Evolutionary conservation across 805 yeast genomes (phyloP), one percentile per base, ranked within the genome.

Genomic region (Pichia deserticola): DNA sequence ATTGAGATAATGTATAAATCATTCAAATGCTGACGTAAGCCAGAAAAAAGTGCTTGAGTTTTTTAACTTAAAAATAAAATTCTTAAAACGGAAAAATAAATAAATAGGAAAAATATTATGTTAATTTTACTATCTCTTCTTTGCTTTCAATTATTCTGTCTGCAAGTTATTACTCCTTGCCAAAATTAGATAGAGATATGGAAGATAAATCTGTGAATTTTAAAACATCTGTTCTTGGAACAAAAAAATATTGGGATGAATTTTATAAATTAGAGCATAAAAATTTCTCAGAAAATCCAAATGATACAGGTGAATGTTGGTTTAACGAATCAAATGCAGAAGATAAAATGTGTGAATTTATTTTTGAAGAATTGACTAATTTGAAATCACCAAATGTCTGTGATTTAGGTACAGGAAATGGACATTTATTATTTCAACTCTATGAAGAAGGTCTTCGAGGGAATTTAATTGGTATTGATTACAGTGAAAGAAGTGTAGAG

Each of bases 321-420:
- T 93, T 93, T 66, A 82, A 86, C 56, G 99, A 93, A 60, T 84
- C 86, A n/a, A 89, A 85, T 60, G 98, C 99, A 0, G 98, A 92
- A 61, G 75, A 73, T 51, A 84, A 81, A 61, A 84, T 93, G 81
- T 74, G 86, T n/a, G 79, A 79, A 44, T 90, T 84, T 59, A 63
- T 92, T 7, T 67, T 73, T 15, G 45, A 48, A 3, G 64, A 62
- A 2, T 32, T 50, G 11, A 9, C 35, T 3, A 11, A 44, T 15
- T 13, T 37, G 3, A 45, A 41, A 10, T 54, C 61, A 1, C 59
- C 76, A 1, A 65, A 67, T 1, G 73, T 90, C 45, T 67, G 86
- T 25, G 99, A 92, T 65, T 70, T 93, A 37, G 99, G 99, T 1
- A 90, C 99, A 0, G 99, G 99, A 1, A 93, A 93, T 66, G 99